These are phyloP conservation scores for Biscutella auriculata DNA, from an alignment of 441 rosid genomes.

Conservation along the genomic window DNA sequence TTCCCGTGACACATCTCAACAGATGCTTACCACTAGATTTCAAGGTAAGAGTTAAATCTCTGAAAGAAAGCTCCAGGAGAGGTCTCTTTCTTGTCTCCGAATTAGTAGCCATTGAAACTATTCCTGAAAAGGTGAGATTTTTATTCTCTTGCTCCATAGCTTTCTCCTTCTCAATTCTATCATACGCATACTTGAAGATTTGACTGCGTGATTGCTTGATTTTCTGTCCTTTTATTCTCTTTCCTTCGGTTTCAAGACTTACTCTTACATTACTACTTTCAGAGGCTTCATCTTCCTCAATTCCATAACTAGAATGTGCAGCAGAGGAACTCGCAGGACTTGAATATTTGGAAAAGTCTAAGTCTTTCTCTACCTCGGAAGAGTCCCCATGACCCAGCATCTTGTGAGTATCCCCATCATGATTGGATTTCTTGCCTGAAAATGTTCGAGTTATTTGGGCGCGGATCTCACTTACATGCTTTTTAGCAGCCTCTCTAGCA, in stretches of 20 bases:
- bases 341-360: slow-evolving; percentile 20
- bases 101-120: slow-evolving; percentile 53
- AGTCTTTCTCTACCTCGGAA: slow-evolving; percentile 29
- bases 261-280: slow-evolving; percentile 28
- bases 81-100: slow-evolving; percentile 40
- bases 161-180: slow-evolving; percentile 60
- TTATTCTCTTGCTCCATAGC: slow-evolving; percentile 43
- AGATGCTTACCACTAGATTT: slow-evolving; percentile 55
- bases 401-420: slow-evolving; percentile 32
- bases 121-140: slow-evolving; percentile 52
- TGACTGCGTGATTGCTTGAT: slow-evolving; percentile 29
- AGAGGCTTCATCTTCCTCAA: slow-evolving; percentile 13
- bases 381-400: slow-evolving; percentile 35
- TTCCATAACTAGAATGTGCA: slow-evolving; percentile 25
- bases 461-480: slow-evolving; percentile 63
- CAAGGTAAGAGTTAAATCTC: slow-evolving; percentile 52
- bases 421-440: slow-evolving; percentile 36
- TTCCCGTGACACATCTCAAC: slow-evolving; percentile 50
- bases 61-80: slow-evolving; percentile 46
- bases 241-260: slow-evolving; percentile 25
- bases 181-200: slow-evolving; percentile 64
- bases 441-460: slow-evolving; percentile 52
- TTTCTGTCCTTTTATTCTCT: slow-evolving; percentile 30
- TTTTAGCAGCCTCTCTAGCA: slow-evolving; percentile 65
- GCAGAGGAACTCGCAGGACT: slow-evolving; percentile 31